Base-by-base conservation (phyloP, 352 stramenopile genomes). In the Halophytophthora batemanensis region DNA sequence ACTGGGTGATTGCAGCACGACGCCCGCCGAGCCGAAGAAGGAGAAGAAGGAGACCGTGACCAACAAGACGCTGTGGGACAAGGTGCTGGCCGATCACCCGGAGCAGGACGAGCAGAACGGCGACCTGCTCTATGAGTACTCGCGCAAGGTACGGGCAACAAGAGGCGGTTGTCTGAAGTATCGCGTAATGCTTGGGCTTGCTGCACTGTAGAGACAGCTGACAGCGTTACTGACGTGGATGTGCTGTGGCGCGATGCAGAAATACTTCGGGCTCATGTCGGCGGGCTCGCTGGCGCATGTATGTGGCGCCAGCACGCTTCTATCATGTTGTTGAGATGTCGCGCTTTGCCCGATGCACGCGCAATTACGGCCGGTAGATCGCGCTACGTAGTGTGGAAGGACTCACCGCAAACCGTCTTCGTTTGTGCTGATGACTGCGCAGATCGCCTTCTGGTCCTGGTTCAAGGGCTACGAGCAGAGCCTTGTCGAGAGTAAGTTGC, bases 371-470 rank as follows among this genome's bases (percentile, higher is more conserved):
- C n/a, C n/a, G n/a, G n/a, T 31, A 31, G 25, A 31, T 8, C 8
- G 25, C 25, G 25, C 25, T 4, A 31, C 8, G 25, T 31, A 31
- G 4, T 31, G 25, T 8, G 4, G 8, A 31, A 10, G 4, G 8
- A 31, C 25, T 4, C 25, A 31, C 25, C 25, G 8, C 25, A 8
- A 11, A 13, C 17, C 43, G 18, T 25, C 66, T 17, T 40, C 34
- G 23, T 37, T 22, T 18, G 6, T 43, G 21, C 18, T 37, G 47
- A 29, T 5, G 50, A 17, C 25, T 50, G 10, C 55, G 34, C 56
- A 94, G 78, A 90, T 94, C 53, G 81, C 83, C 19, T 94, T 94
- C 46, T 94, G 83, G 83, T 92, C 81, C 22, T 94, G 83, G 83
- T 66, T 92, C 45, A 94, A 94, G 53, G 83, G 83, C n/a, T 90